phyloP scores from a whole-genome alignment of 805 yeast genomes.

The Wickerhamomyces chaumierensis region DNA sequence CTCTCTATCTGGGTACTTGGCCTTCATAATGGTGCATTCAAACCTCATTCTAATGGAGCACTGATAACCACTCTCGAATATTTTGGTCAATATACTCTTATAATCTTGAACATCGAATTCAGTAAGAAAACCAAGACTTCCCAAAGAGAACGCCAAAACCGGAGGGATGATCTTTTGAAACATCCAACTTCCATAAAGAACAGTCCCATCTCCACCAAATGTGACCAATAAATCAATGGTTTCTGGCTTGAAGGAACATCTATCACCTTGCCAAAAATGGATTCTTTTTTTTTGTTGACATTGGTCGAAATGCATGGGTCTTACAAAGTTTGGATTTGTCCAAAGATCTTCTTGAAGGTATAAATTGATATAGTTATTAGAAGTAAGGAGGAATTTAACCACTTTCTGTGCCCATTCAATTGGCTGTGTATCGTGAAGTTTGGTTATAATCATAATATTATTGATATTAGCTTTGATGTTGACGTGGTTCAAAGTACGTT shows the following conservation, averaged over 20 bases:
- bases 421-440: conserved; percentile 21
- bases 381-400: conserved; percentile 12
- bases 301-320: conserved; percentile 4
- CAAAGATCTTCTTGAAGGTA: conserved; percentile 13
- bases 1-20: conserved; percentile 8
- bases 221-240: conserved; percentile 47
- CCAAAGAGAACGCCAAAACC: conserved; percentile 51
- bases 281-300: conserved; percentile 5
- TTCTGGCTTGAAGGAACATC: conserved; percentile 20
- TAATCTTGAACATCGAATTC: conserved; percentile 39
- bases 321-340: conserved; percentile 4
- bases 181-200: conserved; percentile 48
- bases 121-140: conserved; percentile 51
- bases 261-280: conserved; percentile 17
- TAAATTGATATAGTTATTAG: conserved; percentile 9
- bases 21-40: conserved; percentile 35
- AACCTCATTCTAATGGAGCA: conserved; percentile 39
- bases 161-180: conserved; percentile 56
- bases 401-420: conserved; percentile 17
- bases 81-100: conserved; percentile 22
- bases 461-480: conserved; percentile 17
- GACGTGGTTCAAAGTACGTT: conserved; percentile 18
- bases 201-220: conserved; percentile 68
- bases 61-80: conserved; percentile 31
- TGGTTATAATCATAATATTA: conserved; percentile 20